phyloP scores from a whole-genome alignment of 2,329 filamentous ascomycete species.

The Alternaria novae-zelandiae region DNA sequence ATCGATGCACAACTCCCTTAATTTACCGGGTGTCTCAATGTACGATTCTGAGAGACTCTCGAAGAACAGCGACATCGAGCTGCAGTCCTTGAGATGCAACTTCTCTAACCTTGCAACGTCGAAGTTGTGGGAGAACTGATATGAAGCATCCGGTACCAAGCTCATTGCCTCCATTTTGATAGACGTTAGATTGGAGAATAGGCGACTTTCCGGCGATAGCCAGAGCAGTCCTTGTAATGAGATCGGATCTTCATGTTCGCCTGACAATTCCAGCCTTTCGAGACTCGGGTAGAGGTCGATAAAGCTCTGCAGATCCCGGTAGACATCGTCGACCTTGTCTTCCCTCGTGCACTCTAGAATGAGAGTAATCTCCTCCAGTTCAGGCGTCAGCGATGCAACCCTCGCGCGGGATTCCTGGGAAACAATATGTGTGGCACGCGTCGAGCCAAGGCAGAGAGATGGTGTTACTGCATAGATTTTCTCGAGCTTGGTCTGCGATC shows the following conservation, averaged over 20 bases:
- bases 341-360: not conserved
- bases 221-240: not conserved
- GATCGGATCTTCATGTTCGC: accelerated
- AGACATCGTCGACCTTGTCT: too few species aligned
- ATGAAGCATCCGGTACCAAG: not conserved
- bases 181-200: not conserved
- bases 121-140: not conserved
- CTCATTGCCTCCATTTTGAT: not conserved
- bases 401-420: not conserved
- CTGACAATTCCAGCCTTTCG: not conserved
- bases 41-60: not conserved
- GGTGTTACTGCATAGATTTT: not conserved
- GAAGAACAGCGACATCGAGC: not conserved
- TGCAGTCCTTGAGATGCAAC: not conserved
- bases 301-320: not conserved
- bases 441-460: not conserved
- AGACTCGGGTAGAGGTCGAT: not conserved
- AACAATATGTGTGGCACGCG: not conserved
- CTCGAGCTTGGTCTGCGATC: not conserved
- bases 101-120: not conserved
- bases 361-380: not conserved
- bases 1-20: not conserved
- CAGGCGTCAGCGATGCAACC: not conserved
- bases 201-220: not conserved
- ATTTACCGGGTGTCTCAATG: not conserved